Base-by-base conservation (phyloP, 163 green algal genomes). In the Coccomyxa subellipsoidea region DNA sequence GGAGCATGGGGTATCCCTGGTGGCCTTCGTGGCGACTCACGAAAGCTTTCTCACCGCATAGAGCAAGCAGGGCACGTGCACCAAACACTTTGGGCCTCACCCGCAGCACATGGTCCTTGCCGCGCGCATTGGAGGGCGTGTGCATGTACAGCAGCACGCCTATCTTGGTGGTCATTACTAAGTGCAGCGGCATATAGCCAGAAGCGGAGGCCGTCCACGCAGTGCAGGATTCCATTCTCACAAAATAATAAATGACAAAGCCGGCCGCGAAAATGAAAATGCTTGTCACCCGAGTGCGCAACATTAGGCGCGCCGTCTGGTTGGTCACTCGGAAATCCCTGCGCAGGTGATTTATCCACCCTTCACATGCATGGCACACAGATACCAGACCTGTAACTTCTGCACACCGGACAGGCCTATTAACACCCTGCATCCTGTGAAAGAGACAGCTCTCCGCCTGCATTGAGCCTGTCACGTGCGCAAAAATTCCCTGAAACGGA, bases 141-240 rank as follows among this genome's bases (percentile, higher is more conserved):
- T 82, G 83, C 69, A 73, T 75, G 76, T 76, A 86, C 31, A 27
- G 54, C 23, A 83, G 75, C 37, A 87, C 40, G 18, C 9, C 29
- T 3, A 69, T 38, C 37, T 66, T 36, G 38, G n/a, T 18, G 18
- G 76, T 80, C 25, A 80, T 35, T 8, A 80, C 76, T 7, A 80
- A 10, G 38, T 80, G 38, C 4, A 80, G 25, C 29, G 85, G 85
- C 31, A 84, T 7, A 4, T 80, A 38, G 7, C 83, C 85, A 18
- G 84, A 25, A 38, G 76, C 85, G 34, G 38, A 69, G 35, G 76
- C 12, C 7, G 78, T 47, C 69, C 73, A 86, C 31, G 54, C 66
- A 70, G 82, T 81, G 82, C 85, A 89, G n/a, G n/a, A 77, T 29
- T 79, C 31, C 4, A 84, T 38, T 39, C 82, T 70, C 32, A 82